These are phyloP conservation scores for Tulasnella sp. DNA, from an alignment of 768 basidiomycete genomes.

Conservation along the genomic window DNA sequence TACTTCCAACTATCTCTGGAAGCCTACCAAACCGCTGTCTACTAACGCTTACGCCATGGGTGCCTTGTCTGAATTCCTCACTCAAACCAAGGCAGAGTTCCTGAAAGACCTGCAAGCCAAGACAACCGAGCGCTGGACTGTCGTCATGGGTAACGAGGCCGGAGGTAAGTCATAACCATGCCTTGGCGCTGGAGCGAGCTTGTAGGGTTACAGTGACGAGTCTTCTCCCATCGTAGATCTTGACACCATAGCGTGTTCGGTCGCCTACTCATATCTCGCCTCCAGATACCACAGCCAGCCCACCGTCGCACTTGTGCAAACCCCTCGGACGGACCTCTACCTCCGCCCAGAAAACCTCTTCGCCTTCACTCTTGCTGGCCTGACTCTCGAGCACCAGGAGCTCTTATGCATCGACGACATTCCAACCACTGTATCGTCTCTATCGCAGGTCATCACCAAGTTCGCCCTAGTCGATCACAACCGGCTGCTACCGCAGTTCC, in stretches of 20 bases:
- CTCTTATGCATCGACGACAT: constrained; percentile 64
- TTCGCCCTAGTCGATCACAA: constrained; percentile 94
- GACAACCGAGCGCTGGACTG: constrained; percentile 55
- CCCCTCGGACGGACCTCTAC: constrained; percentile 50
- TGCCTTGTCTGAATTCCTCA: constrained; percentile 32
- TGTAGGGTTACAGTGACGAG: background rate
- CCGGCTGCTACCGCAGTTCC: constrained; percentile 39
- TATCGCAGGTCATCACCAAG: constrained; percentile 39
- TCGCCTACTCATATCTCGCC: constrained; percentile 72
- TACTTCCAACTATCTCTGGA: no score
- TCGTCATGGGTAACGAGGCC: constrained; percentile 93
- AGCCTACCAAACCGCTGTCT: no score
- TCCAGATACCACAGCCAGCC: constrained; percentile 43
- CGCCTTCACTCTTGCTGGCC: constrained; percentile 50
- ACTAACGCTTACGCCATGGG: background rate
- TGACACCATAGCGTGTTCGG: constrained; percentile 76
- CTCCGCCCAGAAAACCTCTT: constrained; percentile 83
- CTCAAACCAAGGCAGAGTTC: constrained; percentile 46
- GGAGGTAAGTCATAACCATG: constrained; percentile 49
- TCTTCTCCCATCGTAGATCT: constrained; percentile 48
- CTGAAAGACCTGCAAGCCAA: constrained; percentile 41
- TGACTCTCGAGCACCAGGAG: constrained; percentile 39
- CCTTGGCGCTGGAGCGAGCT: background rate
- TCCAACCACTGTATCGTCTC: constrained; percentile 24
- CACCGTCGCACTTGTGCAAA: constrained; percentile 63